phyloP scores from a whole-genome alignment of 805 yeast genomes.

The Candida adriatica region DNA sequence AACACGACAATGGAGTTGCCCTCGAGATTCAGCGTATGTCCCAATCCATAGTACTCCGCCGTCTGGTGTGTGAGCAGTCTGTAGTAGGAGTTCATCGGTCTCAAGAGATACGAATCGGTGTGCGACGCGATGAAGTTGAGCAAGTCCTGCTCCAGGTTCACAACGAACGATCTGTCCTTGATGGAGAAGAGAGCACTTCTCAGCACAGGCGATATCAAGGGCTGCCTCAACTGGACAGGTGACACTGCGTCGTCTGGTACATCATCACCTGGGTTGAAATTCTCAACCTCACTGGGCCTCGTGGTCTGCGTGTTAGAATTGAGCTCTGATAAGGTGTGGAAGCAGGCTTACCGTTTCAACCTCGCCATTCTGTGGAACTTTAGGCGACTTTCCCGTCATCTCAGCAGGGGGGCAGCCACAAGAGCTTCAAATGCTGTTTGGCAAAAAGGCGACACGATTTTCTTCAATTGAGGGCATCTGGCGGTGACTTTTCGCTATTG shows the following conservation, averaged over 20 bases:
- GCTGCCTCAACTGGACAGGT: conserved; percentile 4
- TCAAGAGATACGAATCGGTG: conserved; percentile 34
- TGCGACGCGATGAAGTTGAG: conserved; percentile 36
- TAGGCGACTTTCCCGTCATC: too few species aligned
- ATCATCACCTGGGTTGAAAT: not conserved
- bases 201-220: conserved; percentile 24
- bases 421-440: too few species aligned
- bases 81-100: conserved; percentile 56
- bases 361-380: too few species aligned
- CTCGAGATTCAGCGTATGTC: conserved; percentile 46
- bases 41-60: conserved; percentile 58
- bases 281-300: too few species aligned
- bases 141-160: conserved; percentile 42
- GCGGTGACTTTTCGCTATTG: too few species aligned
- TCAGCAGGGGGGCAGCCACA: too few species aligned
- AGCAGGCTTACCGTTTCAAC: too few species aligned
- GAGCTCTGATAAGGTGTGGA: too few species aligned
- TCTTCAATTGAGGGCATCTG: too few species aligned
- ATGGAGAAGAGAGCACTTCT: conserved; percentile 34
- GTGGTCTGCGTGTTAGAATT: too few species aligned
- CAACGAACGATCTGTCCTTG: conserved; percentile 43
- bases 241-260: not conserved
- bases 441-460: too few species aligned
- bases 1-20: conserved; percentile 40
- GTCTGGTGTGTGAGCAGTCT: conserved; percentile 62